A percentile compares a stretch with the other conserved stretches of the same genome.
These are phyloP conservation scores for Xerocomus minutiporus DNA, from an alignment of 1,284 basidiomycete species.

Conservation along the genomic window DNA sequence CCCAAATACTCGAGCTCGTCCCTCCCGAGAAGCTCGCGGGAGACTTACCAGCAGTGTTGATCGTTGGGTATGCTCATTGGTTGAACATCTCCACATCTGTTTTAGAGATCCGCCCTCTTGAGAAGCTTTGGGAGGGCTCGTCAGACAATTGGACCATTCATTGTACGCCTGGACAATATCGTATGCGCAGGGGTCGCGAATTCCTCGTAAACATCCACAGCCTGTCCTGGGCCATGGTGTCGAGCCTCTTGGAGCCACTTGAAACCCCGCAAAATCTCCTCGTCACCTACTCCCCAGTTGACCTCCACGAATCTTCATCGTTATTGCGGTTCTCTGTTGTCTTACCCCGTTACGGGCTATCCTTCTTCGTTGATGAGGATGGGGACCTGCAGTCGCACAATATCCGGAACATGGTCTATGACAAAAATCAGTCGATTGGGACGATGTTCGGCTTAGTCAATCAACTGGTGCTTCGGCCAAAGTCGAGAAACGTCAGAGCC, in stretches of 20 bases:
- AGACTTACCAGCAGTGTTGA: slow-evolving; percentile 38
- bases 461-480: slow-evolving; percentile 38
- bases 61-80: slow-evolving; percentile 39
- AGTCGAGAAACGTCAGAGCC: not conserved
- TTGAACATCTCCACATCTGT: slow-evolving; percentile 27
- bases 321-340: slow-evolving; percentile 26
- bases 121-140: slow-evolving; percentile 21
- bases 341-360: slow-evolving; percentile 41
- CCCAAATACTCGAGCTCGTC: slow-evolving; percentile 34
- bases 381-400: slow-evolving; percentile 29
- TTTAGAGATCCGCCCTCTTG: slow-evolving; percentile 38
- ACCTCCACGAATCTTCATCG: slow-evolving; percentile 7
- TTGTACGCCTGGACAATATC: slow-evolving; percentile 8
- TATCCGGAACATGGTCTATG: slow-evolving; percentile 24
- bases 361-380: slow-evolving; percentile 31
- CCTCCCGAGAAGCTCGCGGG: slow-evolving; percentile 30
- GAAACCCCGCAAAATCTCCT: slow-evolving; percentile 33
- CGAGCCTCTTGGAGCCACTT: slow-evolving; percentile 26
- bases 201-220: slow-evolving; percentile 33
- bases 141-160: slow-evolving; percentile 20
- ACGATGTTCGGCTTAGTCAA: slow-evolving; percentile 32
- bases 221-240: slow-evolving; percentile 32
- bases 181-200: slow-evolving; percentile 15
- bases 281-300: slow-evolving; percentile 10
- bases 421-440: slow-evolving; percentile 24